phyloP scores from a whole-genome alignment of 768 basidiomycete genomes.

The Tricholoma sp. region DNA sequence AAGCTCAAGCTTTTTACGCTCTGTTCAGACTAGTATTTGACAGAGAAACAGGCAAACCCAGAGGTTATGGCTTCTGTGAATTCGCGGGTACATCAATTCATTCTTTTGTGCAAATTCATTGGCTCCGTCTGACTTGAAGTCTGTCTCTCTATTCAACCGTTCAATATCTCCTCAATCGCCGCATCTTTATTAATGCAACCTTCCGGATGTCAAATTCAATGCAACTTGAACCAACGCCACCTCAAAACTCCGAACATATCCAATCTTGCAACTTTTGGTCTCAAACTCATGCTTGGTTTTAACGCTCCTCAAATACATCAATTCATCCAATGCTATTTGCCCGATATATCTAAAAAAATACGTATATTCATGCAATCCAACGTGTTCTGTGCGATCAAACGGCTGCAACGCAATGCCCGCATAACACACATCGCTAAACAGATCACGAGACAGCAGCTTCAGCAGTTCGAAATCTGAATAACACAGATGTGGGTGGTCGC shows the following conservation, averaged over 20 bases:
- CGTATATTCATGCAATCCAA: slow-evolving; percentile 5
- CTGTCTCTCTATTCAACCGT: slow-evolving; percentile 14
- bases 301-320: background rate
- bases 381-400: slow-evolving; percentile 7
- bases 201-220: slow-evolving; percentile 1
- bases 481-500: slow-evolving; percentile 86
- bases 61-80: slow-evolving; percentile 93
- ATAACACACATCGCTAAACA: slow-evolving; percentile 22
- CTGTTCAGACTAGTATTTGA: slow-evolving; percentile 74
- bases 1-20: slow-evolving; percentile 8
- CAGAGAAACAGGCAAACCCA: slow-evolving; percentile 90
- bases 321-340: background rate
- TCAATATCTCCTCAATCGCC: slow-evolving; percentile 6
- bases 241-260: background rate
- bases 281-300: background rate
- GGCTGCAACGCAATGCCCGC: slow-evolving; percentile 10
- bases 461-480: slow-evolving; percentile 94
- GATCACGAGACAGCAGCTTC: slow-evolving; percentile 96
- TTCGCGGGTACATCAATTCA: slow-evolving; percentile 69
- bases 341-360: slow-evolving; percentile 5
- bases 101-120: slow-evolving; percentile 20
- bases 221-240: background rate
- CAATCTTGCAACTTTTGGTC: background rate
- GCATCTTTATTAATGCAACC: slow-evolving; percentile 4
- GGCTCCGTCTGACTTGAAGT: slow-evolving; percentile 32